Conservation (phyloP, 148 eudicot genomes). For the Diospyros lotus region DNA sequence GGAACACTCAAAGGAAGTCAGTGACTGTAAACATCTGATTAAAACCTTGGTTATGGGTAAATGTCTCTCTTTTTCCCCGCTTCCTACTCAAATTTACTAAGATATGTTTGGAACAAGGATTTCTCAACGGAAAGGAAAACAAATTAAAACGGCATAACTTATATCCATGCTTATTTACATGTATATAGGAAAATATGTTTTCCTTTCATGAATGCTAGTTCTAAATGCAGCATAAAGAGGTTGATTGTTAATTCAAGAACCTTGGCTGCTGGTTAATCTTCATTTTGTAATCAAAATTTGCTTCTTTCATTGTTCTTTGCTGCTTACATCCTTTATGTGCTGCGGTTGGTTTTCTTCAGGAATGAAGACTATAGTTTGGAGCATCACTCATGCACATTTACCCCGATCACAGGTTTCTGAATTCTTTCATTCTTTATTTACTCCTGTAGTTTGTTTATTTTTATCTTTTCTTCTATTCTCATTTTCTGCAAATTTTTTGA, state of each 20-base stretch:
- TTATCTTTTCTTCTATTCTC: background rate
- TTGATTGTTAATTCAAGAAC: background rate
- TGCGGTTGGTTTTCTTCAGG: slow-evolving; percentile 37
- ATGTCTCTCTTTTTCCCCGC: slow-evolving; percentile 7
- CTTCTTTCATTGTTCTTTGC: background rate
- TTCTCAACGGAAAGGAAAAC: too few relatives aligned
- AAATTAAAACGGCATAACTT: too few relatives aligned
- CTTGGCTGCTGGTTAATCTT: background rate
- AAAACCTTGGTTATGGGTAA: slow-evolving; percentile 96
- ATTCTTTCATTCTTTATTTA: background rate
- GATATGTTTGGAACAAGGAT: too few relatives aligned
- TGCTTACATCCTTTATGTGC: background rate
- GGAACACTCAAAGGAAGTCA: slow-evolving; percentile 91
- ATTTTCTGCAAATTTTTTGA: too few relatives aligned
- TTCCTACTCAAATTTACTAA: background rate
- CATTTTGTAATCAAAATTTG: background rate
- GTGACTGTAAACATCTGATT: slow-evolving; percentile 88
- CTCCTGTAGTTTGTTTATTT: slow-evolving; percentile 1
- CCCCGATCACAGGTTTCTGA: slow-evolving; percentile 79
- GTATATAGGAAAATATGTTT: too few relatives aligned
- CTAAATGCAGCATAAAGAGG: too few relatives aligned
- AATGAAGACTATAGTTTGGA: slow-evolving; percentile 99
- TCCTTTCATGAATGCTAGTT: too few relatives aligned
- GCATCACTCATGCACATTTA: slow-evolving; percentile 91
- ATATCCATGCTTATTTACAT: too few relatives aligned